Evolutionary conservation across 1,284 basidiomycete genomes (phyloP).

Genomic region (Salmacisia buchloeana): DNA sequence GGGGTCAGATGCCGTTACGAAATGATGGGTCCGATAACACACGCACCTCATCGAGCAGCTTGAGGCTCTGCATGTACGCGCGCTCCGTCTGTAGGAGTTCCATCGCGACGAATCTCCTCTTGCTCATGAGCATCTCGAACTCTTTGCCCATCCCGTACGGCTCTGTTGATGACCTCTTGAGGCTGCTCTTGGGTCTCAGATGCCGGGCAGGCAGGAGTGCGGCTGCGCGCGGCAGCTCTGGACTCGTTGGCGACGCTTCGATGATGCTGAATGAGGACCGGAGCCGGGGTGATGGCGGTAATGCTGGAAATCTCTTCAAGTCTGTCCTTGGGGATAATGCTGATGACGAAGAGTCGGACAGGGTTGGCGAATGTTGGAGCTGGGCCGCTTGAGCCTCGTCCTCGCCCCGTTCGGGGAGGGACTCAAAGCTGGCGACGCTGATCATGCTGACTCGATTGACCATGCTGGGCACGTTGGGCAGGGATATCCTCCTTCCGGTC

Average conservation of each 20-base stretch:
- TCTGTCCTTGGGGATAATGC: not conserved
- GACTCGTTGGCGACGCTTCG: not conserved
- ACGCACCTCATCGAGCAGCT: constrained; percentile 29
- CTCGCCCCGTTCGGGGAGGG: constrained; percentile 42
- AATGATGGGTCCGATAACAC: not conserved
- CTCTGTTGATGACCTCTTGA: constrained; percentile 12
- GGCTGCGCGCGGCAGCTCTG: not conserved
- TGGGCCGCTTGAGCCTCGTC: constrained; percentile 17
- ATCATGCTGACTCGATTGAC: constrained; percentile 30
- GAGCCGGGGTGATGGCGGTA: not conserved
- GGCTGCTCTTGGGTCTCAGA: not conserved
- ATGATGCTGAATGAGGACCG: not conserved
- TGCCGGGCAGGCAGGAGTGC: not conserved
- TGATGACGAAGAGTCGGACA: constrained; percentile 2
- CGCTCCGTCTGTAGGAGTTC: constrained; percentile 47
- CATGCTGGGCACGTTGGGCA: constrained; percentile 30
- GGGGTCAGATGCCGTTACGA: not conserved
- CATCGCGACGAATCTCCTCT: constrained; percentile 14
- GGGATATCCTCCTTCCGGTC: constrained; percentile 24
- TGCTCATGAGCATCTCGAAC: constrained; percentile 8
- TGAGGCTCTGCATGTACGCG: constrained; percentile 37
- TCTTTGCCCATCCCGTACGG: constrained; percentile 3
- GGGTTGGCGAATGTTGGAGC: not conserved
- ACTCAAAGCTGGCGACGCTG: constrained; percentile 40
- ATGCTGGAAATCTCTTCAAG: not conserved